Base-by-base conservation (phyloP, 768 basidiomycete species). In the Tremella mesenterica region DNA sequence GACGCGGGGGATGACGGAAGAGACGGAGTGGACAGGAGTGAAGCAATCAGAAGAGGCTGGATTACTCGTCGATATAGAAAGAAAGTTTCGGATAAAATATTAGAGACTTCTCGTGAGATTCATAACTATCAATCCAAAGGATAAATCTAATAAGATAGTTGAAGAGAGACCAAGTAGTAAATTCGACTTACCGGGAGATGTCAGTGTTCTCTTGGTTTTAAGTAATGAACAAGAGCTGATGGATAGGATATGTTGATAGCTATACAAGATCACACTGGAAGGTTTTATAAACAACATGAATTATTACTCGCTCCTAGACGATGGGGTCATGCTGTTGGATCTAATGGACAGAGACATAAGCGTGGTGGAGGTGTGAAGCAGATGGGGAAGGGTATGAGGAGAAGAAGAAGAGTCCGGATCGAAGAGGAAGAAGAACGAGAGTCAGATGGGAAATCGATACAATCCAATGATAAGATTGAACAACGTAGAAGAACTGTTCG, bases 401-500 rank as follows among this genome's bases (percentile, higher is more conserved):
- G 30, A 18, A 29, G 48, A 27, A 13, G 18, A 52, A 52, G 39
- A 25, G 41, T 7, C n/a, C n/a, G 44, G 29, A n/a, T 7, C 13
- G 34, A 9, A 8, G 39, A 38, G 48, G 20, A 18, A n/a, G 46
- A 36, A 21, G n/a, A 20, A 48, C 16, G 21, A n/a, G 44, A 46
- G 3, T 14, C 14, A 10, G 20, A 34, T n/a, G 26, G 14, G 26
- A 41, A 14, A 4, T 12, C 28, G 44, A 46, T 30, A 20, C 7
- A n/a, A 28, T 13, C 10, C 3, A 9, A 14, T 41, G 12, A 9
- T 45, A 21, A 16, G 30, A 28, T 50, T n/a, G 41, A 43, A 14
- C 43, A 46, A n/a, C 50, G 20, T 60, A 3, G 59, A 59, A 16
- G 44, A 26, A 56, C 48, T 33, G 34, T 41, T 38, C 53, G 58